Percentiles rank a stretch among this genome's conserved stretches.
Evolutionary conservation across 2,329 filamentous ascomycete species (phyloP).

Genomic region (Fusarium chaquense): DNA sequence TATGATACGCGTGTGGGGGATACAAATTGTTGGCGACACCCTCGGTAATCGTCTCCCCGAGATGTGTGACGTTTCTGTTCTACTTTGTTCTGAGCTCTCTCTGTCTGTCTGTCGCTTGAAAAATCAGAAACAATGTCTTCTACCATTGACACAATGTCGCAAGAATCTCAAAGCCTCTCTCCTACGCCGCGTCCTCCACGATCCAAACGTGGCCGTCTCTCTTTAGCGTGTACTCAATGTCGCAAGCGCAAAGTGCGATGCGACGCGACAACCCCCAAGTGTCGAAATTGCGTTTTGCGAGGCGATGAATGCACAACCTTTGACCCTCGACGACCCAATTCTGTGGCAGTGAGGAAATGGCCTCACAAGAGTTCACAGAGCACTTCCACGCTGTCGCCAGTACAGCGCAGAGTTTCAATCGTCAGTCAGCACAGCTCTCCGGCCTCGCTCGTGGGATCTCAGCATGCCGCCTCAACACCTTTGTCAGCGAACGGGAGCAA

Average conservation of each 20-base stretch:
- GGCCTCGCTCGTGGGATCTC: constrained; percentile 31
- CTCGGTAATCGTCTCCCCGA: constrained; percentile 17
- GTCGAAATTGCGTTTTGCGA: constrained; percentile 41
- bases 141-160: constrained; percentile 9
- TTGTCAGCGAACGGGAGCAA: constrained; percentile 6
- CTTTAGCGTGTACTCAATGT: constrained; percentile 37
- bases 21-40: constrained; percentile 38
- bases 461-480: constrained; percentile 20
- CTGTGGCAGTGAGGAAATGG: constrained; percentile 40
- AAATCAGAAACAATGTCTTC: background rate
- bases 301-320: constrained; percentile 40
- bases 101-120: background rate
- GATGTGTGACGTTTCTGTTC: background rate
- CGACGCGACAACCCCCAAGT: constrained; percentile 42
- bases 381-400: background rate
- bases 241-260: constrained; percentile 44
- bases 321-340: constrained; percentile 38
- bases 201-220: constrained; percentile 32
- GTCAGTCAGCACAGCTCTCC: constrained; percentile 40
- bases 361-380: constrained; percentile 29
- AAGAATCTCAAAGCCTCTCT: constrained; percentile 13
- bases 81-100: background rate
- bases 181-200: constrained; percentile 23
- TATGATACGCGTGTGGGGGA: constrained; percentile 23
- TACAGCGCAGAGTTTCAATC: constrained; percentile 27